Evolutionary conservation across 768 basidiomycete genomes (phyloP), one percentile per base, ranked within the genome.

Genomic region (Dictyophora rubrovolvata): DNA sequence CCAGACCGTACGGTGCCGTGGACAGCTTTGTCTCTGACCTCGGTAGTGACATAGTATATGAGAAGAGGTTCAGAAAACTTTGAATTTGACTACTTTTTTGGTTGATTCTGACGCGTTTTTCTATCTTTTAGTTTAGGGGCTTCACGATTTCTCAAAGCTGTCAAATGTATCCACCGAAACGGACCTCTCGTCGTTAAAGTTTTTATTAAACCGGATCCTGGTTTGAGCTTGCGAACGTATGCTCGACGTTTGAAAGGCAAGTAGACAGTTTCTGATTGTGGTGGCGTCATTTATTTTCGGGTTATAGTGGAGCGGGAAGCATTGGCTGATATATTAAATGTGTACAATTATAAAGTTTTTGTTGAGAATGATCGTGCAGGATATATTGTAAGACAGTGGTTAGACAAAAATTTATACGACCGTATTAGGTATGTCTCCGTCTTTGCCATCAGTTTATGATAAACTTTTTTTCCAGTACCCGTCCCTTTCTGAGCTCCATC

Each of bases 351-450:
- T 68, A 91, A 94, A 63, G 77, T 83, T 0, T 91, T 94, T 59
- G 81, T 92, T 4, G 96, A 98, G 72, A 96, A 93, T 0, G 96
- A 97, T 65, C 90, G 89, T 68, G 96, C 94, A 7, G 96, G 93
- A 0, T 98, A 94, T 71, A 81, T 97, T 33, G 83, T 98, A 56
- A 79, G 95, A 20, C 95, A 98, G 70, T 99, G 92, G 91, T 76
- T 92, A 20, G 88, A 91, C 5, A 93, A 89, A 66, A 97, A 87
- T 67, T 75, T 98, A 17, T 99, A 98, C 69, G 96, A 98, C 70
- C 84, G 95, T 56, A 97, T 99, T 67, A 97, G 94, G 94, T 93
- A 61, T 56, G 83, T 68, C n/a, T 9, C 42, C 42, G 42, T 42
- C 11, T 4, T 8, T 9, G 37, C 21, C 42, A 21, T 22, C 54